Evolutionary conservation across 495 filamentous ascomycete genomes (phyloP), one percentile per base, ranked within the genome.

Genomic region (Elaphomyces granulatus): DNA sequence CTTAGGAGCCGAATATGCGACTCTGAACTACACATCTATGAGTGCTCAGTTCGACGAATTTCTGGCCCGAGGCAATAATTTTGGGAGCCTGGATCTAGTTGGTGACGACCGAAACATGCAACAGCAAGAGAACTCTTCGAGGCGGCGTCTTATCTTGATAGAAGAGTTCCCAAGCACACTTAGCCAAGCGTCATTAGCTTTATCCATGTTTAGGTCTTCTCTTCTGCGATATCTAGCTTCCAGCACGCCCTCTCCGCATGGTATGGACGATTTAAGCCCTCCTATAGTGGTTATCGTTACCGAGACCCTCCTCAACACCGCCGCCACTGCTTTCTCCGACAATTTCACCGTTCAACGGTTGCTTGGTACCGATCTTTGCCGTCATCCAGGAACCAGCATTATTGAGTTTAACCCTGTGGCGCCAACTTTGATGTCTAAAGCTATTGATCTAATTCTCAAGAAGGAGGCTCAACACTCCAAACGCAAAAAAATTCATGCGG

Each of bases 161-260:
- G 92, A 99, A 65, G 92, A 99, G 53, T 95, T 94, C 53, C 92
- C 92, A 1, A 86, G 82, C 47, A 80, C 81, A 0, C 78, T 87
- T 43, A 71, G 72, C 16, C 70, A 74, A 32, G 77, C 72, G 0
- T 82, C 81, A 8, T 68, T 70, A 12, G 67, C 71, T 39, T 54
- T 95, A 30, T 65, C 71, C 37, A 68, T 81, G 0, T 96, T 99
- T 56, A 72, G 84, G 40, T 67, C 73, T 32, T 70, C 81, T 10
- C 66, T 99, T 17, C 61, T 82, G 26, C 72, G 78, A 40, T 90
- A 80, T 52, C 60, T 95, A 23, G 80, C 79, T 3, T 43, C 69
- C 15, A 54, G 80, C 18, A 76, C 75, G 2, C 88, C 92, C 1
- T 36, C 36, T 8, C 19, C 20, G 12, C 26, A 28, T 31, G 20